Evolutionary conservation across 495 filamentous ascomycete species (phyloP).

Genomic region (Penicillium riverlandense): DNA sequence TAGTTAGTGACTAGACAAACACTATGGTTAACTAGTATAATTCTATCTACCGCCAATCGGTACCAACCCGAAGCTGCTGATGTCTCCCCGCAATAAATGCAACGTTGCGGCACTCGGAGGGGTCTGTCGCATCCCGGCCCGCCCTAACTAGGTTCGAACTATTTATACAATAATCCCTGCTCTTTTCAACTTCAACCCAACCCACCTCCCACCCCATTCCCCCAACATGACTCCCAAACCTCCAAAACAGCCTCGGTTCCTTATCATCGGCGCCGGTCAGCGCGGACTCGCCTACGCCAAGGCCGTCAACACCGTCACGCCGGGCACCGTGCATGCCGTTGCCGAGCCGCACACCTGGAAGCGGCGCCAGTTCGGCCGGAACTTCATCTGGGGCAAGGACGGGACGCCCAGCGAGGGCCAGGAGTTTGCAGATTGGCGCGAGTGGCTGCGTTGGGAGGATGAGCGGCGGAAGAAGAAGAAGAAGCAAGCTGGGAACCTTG

Average conservation of each 20-base stretch:
- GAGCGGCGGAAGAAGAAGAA: constrained; percentile 35
- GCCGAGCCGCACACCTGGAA: constrained; percentile 79
- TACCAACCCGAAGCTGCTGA: constrained; percentile 4
- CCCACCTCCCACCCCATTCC: neutral
- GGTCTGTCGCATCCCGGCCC: neutral
- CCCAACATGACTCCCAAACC: neutral
- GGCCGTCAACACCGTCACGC: constrained; percentile 52
- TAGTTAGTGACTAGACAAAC: no score
- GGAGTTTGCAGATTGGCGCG: constrained; percentile 65
- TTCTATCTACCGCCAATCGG: constrained; percentile 4
- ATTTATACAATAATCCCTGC: no score
- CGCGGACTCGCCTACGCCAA: constrained; percentile 70
- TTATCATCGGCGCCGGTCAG: constrained; percentile 84
- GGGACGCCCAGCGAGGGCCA: constrained; percentile 44
- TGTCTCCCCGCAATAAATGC: constrained; percentile 1
- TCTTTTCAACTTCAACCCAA: neutral
- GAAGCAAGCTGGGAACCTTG: neutral
- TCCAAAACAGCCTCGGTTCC: constrained; percentile 38
- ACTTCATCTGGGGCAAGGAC: constrained; percentile 57
- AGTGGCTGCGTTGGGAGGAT: constrained; percentile 60
- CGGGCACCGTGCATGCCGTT: constrained; percentile 64
- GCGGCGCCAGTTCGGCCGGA: constrained; percentile 55
- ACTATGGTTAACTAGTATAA: no score
- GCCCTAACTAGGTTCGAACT: no score
- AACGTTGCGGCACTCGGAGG: neutral